phyloP scores from a whole-genome alignment of 2,329 filamentous ascomycete genomes.

The Trichoderma gracile region DNA sequence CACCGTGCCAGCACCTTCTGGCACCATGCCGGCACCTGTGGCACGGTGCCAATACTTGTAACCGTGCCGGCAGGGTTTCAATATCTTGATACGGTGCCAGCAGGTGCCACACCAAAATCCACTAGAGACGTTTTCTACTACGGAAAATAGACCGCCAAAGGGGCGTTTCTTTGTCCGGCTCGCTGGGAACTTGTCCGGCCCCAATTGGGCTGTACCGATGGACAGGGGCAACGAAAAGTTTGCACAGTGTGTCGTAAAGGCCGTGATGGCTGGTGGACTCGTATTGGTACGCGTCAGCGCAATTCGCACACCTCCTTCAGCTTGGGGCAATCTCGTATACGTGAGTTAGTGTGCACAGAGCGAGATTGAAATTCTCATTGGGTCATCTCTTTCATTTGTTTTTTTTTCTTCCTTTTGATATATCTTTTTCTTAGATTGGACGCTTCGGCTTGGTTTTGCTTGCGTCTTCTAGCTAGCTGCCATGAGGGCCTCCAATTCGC shows the following conservation, averaged over 20 bases:
- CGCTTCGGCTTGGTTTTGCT: not conserved
- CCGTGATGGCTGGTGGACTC: not conserved
- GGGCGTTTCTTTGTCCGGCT: not conserved
- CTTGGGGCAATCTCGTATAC: slow-evolving; percentile 5
- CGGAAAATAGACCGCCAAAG: slow-evolving; percentile 10
- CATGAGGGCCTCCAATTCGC: slow-evolving; percentile 55
- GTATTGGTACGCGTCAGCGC: slow-evolving; percentile 19
- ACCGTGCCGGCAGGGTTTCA: too few relatives aligned
- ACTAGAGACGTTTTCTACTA: too few relatives aligned
- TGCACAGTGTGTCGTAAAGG: slow-evolving; percentile 1
- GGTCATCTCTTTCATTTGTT: not conserved
- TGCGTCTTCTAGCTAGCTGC: slow-evolving; percentile 24
- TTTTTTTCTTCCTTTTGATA: not conserved
- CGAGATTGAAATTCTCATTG: slow-evolving; percentile 19
- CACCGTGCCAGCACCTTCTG: too few relatives aligned
- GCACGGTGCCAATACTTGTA: too few relatives aligned
- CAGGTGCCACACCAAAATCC: too few relatives aligned
- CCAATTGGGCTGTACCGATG: not conserved
- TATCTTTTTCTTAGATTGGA: not conserved
- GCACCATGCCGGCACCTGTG: too few relatives aligned
- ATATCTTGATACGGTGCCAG: too few relatives aligned
- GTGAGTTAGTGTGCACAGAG: not conserved
- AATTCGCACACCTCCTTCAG: slow-evolving; percentile 5
- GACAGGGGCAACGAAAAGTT: not conserved
- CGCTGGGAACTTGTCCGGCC: not conserved